Evolutionary conservation across 2,329 filamentous ascomycete species (phyloP), one percentile per base, ranked within the genome.

Genomic region (Phialophora macrospora): DNA sequence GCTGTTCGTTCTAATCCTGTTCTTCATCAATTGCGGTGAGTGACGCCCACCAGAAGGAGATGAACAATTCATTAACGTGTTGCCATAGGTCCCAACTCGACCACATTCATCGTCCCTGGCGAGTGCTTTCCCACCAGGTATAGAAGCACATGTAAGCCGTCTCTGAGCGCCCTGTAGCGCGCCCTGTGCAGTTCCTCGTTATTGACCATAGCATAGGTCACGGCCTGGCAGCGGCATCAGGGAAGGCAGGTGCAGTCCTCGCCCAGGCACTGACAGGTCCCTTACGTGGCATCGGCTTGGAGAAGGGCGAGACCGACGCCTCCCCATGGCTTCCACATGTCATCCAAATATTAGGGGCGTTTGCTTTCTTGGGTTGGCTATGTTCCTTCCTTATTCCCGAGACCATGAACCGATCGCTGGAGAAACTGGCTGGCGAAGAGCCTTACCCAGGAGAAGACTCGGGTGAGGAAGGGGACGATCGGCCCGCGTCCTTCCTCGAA

Each of bases 311-410:
- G 17, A 85, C 84, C 65, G 77, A 80, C 17, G 83, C 84, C 0
- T 81, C 77, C 1, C 89, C 89, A 1, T 90, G 88, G 84, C 82
- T 93, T 58, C 84, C 90, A 75, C 87, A 89, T 62, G 84, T 93
- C 30, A 88, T 94, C 80, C 84, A 71, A 57, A 64, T 60, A 26
- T 57, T 64, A 11, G 56, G 56, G 4, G 62, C 49, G 2, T 64
- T 64, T 80, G 93, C 93, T 90, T 81, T 93, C 6, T 83, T 85
- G 55, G 91, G 91, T 26, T 84, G 85, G 46, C 76, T 91, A 49
- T 86, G 87, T 2, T 88, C 88, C 1, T 79, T 93, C 3, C 78
- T 93, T 17, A 87, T 93, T 24, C 90, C 90, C 0, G 91, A 93
- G 78, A 93, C 89, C 0, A 92, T 89, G 79, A 84, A 88, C 0